Evolutionary conservation across 2,329 filamentous ascomycete species (phyloP).

Genomic region (Sporothrix sp.): DNA sequence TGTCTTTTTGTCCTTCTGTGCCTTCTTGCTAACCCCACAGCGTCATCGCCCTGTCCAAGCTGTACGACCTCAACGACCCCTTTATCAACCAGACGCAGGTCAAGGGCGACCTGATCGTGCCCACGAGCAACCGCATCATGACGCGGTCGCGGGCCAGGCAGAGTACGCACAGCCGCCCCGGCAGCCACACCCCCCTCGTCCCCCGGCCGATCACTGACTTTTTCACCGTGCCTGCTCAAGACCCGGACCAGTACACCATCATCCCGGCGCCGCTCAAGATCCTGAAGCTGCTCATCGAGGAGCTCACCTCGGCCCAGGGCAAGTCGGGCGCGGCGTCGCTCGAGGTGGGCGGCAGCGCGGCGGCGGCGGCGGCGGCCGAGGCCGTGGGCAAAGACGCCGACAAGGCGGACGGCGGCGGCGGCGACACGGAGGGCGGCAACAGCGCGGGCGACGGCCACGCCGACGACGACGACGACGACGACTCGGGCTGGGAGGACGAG

Average conservation of each 20-base stretch:
- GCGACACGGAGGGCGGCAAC: no score
- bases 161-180: no score
- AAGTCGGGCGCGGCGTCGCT: slow-evolving; percentile 29
- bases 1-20: neutral
- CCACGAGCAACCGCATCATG: slow-evolving; percentile 75
- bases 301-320: slow-evolving; percentile 73
- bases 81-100: slow-evolving; percentile 72
- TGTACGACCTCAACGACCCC: slow-evolving; percentile 78
- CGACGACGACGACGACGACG: slow-evolving; percentile 52
- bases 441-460: neutral
- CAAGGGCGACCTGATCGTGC: slow-evolving; percentile 83
- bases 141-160: slow-evolving; percentile 82
- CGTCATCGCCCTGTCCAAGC: slow-evolving; percentile 83
- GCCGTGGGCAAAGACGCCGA: slow-evolving; percentile 22
- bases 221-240: slow-evolving; percentile 32
- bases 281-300: slow-evolving; percentile 87
- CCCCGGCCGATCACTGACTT: slow-evolving; percentile 15
- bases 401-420: neutral
- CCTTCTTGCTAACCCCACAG: slow-evolving; percentile 31
- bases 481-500: slow-evolving; percentile 85
- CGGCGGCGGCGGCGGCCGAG: slow-evolving; percentile 53
- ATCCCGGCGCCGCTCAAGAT: slow-evolving; percentile 89
- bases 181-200: no score
- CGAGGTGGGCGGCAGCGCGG: slow-evolving; percentile 27
- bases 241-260: slow-evolving; percentile 82